Conservation (phyloP, 2,329 filamentous ascomycete species). For the Colletotrichum euphorbiae region DNA sequence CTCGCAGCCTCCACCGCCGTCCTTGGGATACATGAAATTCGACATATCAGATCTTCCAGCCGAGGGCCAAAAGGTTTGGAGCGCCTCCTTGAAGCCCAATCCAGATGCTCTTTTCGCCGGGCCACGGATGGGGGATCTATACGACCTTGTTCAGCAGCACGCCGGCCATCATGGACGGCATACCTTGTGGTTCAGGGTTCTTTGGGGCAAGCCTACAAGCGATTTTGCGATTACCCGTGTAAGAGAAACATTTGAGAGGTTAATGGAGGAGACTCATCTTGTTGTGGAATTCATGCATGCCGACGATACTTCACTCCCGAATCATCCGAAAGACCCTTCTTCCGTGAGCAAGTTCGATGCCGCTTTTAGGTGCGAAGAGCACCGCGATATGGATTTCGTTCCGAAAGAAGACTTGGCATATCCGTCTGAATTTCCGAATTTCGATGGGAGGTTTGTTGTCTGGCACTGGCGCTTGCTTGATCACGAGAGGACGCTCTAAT, state of each 20-base stretch:
- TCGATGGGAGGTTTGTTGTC: conserved; percentile 17
- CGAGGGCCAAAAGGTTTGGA: conserved; percentile 16
- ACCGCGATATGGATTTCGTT: neutral
- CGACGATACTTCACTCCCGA: conserved; percentile 29
- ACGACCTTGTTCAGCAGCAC: conserved; percentile 35
- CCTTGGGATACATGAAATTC: conserved; percentile 25
- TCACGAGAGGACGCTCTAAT: neutral
- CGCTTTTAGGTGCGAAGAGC: conserved; percentile 29
- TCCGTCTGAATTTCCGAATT: conserved; percentile 20
- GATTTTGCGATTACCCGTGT: conserved; percentile 23
- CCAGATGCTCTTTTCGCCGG: neutral
- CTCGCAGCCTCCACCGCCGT: conserved; percentile 39
- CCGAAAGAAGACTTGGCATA: conserved; percentile 14
- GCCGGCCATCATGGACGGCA: conserved; percentile 34
- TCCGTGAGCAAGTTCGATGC: conserved; percentile 26
- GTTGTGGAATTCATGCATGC: conserved; percentile 38
- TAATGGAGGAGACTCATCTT: conserved; percentile 26
- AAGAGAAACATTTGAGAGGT: conserved; percentile 12
- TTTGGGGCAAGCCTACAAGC: conserved; percentile 19
- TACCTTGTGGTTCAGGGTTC: conserved; percentile 33
- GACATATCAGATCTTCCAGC: conserved; percentile 16
- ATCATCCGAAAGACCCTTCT: conserved; percentile 28
- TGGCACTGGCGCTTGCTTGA: conserved; percentile 34
- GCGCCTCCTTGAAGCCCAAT: neutral
- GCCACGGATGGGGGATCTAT: conserved; percentile 42